These are phyloP conservation scores for Ophiostoma himal-ulmi DNA, from an alignment of 2,329 filamentous ascomycete genomes.

Conservation along the genomic window DNA sequence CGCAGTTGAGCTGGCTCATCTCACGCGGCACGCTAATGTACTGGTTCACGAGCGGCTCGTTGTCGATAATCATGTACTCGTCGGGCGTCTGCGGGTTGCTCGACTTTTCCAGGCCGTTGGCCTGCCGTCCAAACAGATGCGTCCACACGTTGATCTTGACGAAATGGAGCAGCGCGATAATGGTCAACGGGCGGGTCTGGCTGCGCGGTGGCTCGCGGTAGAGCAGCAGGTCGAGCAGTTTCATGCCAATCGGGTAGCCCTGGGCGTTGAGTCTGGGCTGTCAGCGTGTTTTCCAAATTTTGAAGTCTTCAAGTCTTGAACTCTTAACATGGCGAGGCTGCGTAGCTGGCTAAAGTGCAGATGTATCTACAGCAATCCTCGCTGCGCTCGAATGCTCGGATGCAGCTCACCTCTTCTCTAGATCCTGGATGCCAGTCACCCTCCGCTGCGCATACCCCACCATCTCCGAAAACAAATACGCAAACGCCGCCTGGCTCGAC, in stretches of 20 bases:
- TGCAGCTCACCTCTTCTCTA: conserved; percentile 69
- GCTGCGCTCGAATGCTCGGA: neutral
- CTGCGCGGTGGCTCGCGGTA: conserved; percentile 69
- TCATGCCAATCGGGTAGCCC: conserved; percentile 89
- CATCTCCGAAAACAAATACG: conserved; percentile 95
- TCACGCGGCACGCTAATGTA: conserved; percentile 91
- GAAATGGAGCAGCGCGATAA: conserved; percentile 88
- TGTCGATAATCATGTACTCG: conserved; percentile 99
- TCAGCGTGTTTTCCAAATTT: too few relatives aligned
- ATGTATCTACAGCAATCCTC: neutral
- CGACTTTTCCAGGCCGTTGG: conserved; percentile 87
- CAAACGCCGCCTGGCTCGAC: conserved; percentile 88
- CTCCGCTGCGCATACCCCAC: conserved; percentile 87
- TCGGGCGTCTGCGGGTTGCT: conserved; percentile 74
- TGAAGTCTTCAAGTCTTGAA: neutral
- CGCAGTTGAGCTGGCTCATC: conserved; percentile 94
- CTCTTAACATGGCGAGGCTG: neutral
- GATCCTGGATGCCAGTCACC: conserved; percentile 86
- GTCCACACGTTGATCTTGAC: conserved; percentile 90
- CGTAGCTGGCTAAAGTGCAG: neutral
- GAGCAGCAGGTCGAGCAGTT: conserved; percentile 89
- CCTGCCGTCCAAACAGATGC: conserved; percentile 83
- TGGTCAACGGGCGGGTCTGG: conserved; percentile 72
- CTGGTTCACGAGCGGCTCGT: conserved; percentile 91
- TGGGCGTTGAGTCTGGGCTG: conserved; percentile 71